Evolutionary conservation across 192 early-diverging fungal genomes (phyloP).

Genomic region (Diversispora eburnea): DNA sequence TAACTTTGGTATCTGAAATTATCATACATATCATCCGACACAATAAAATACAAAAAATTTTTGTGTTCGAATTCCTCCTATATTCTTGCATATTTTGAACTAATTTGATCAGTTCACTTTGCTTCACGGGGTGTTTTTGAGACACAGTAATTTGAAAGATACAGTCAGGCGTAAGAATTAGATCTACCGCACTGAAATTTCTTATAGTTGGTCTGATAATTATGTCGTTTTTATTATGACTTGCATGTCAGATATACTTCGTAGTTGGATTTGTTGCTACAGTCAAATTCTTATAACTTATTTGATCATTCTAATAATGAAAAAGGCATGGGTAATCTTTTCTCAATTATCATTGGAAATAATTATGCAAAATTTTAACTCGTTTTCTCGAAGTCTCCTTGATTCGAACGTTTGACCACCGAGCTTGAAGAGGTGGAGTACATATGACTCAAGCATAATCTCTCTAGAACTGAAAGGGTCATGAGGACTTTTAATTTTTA

Average conservation of each 20-base stretch:
- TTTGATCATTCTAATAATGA: too few relatives aligned
- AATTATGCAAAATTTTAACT: not conserved
- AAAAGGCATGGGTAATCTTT: too few relatives aligned
- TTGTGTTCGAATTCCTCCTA: not conserved
- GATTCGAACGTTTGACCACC: not conserved
- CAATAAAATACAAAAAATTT: conserved; percentile 2
- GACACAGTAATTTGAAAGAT: conserved; percentile 11
- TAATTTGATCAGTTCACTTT: not conserved
- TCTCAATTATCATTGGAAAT: too few relatives aligned
- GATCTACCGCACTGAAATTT: conserved; percentile 8
- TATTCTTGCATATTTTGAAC: conserved; percentile 7
- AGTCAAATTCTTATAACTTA: too few relatives aligned
- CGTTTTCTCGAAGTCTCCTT: not conserved
- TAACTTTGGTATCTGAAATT: not conserved
- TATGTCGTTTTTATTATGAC: not conserved
- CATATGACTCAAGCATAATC: not conserved
- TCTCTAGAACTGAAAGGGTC: not conserved
- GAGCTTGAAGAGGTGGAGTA: not conserved
- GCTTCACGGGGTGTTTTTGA: not conserved
- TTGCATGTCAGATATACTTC: too few relatives aligned
- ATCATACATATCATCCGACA: conserved; percentile 11
- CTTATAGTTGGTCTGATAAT: not conserved
- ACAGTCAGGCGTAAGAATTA: not conserved
- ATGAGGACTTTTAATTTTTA: too few relatives aligned
- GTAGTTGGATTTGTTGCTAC: too few relatives aligned